phyloP scores from a whole-genome alignment of 164 flowering plant genomes.

The Warburgia ugandensis region DNA sequence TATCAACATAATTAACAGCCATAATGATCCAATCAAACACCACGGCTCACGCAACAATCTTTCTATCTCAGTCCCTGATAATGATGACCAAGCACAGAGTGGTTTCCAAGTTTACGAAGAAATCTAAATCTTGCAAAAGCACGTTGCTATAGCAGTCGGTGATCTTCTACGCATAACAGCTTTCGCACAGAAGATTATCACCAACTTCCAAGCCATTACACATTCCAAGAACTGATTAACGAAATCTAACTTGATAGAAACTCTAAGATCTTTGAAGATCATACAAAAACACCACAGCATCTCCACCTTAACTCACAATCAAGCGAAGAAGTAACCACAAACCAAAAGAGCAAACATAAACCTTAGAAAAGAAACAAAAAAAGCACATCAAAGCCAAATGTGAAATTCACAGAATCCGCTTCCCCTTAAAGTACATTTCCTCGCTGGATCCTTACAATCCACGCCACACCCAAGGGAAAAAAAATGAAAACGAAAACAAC shows the following conservation, averaged over 20 bases:
- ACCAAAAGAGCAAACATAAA: neutral
- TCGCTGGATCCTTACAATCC: neutral
- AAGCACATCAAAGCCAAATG: neutral
- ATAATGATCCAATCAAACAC: no score
- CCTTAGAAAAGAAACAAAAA: neutral
- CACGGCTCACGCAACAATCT: no score
- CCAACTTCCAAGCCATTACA: neutral
- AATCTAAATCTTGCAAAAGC: no score
- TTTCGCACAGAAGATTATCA: no score
- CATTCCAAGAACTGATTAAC: neutral
- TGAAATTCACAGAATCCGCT: neutral
- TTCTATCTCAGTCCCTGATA: no score
- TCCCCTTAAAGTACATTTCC: neutral
- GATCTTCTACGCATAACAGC: no score
- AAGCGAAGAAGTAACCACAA: neutral
- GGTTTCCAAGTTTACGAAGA: neutral
- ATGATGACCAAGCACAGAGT: no score
- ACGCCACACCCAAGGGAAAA: no score
- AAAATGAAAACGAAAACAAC: neutral
- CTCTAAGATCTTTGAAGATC: neutral
- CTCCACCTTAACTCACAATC: neutral
- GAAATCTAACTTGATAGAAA: neutral
- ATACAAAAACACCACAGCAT: neutral
- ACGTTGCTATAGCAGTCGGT: no score
- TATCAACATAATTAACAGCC: no score